Percentiles rank a stretch among this genome's conserved stretches.
These are phyloP conservation scores for Eimeria praecox DNA, from an alignment of 169 alveolate genomes.

Conservation along the genomic window DNA sequence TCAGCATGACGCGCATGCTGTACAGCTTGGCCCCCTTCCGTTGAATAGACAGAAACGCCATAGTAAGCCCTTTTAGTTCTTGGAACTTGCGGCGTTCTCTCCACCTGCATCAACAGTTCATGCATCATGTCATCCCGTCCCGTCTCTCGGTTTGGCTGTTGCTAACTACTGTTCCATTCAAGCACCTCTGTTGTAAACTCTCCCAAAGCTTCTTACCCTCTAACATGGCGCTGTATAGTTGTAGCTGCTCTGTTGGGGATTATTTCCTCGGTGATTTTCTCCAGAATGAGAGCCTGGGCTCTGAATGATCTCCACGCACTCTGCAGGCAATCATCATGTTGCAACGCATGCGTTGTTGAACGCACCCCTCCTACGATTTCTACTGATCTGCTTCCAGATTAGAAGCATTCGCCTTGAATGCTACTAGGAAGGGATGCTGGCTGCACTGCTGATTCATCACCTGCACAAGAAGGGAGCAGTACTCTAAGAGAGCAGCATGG, in stretches of 20 bases:
- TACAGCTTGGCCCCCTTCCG: constrained; percentile 88
- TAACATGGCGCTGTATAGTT: constrained; percentile 69
- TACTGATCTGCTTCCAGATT: not conserved
- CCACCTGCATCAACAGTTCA: constrained; percentile 68
- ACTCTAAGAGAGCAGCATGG: constrained; percentile 45
- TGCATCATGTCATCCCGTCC: not conserved
- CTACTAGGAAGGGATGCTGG: not conserved
- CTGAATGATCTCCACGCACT: constrained; percentile 72
- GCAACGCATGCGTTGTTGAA: not conserved
- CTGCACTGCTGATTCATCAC: not conserved
- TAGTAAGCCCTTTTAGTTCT: constrained; percentile 81
- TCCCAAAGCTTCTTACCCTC: constrained; percentile 66
- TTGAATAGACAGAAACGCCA: constrained; percentile 85
- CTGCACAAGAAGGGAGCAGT: constrained; percentile 76
- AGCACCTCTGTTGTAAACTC: not conserved
- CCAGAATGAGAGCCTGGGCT: constrained; percentile 77
- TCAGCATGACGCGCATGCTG: constrained; percentile 85
- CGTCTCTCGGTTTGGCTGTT: not conserved
- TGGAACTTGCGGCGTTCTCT: constrained; percentile 78
- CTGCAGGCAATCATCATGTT: constrained; percentile 55
- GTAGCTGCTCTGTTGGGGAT: constrained; percentile 81
- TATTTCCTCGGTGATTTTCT: constrained; percentile 29
- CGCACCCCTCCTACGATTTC: not conserved
- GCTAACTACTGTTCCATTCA: not conserved
- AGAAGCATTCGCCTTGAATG: not conserved